Evolutionary conservation across 768 basidiomycete species (phyloP).

Genomic region (Rhizopogon vesiculosus): DNA sequence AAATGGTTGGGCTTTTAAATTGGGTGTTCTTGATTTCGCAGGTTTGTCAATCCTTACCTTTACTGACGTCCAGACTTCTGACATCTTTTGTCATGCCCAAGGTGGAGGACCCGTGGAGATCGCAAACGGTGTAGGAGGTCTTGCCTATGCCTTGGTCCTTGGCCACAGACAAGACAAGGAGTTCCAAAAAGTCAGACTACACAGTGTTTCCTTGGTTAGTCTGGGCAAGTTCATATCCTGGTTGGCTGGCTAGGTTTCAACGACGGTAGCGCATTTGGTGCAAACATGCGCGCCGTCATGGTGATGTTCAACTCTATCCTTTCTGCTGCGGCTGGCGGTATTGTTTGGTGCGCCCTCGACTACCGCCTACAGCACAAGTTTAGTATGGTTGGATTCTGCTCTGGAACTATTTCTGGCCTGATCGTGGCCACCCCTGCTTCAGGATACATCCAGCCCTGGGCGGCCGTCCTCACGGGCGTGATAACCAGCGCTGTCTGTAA

Average conservation of each 20-base stretch:
- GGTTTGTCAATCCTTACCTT: conserved; percentile 31
- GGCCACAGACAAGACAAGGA: conserved; percentile 75
- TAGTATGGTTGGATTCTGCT: conserved; percentile 89
- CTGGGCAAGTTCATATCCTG: conserved; percentile 84
- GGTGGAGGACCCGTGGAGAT: conserved; percentile 89
- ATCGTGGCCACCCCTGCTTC: conserved; percentile 90
- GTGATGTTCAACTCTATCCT: conserved; percentile 90
- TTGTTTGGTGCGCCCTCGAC: conserved; percentile 80
- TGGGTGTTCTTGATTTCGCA: conserved; percentile 87
- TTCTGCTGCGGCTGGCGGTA: conserved; percentile 74
- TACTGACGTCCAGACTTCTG: background rate
- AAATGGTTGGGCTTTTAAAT: conserved; percentile 81
- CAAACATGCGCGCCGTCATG: conserved; percentile 80
- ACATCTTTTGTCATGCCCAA: conserved; percentile 20
- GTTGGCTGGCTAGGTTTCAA: conserved; percentile 88
- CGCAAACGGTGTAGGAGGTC: conserved; percentile 76
- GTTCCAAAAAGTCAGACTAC: conserved; percentile 81
- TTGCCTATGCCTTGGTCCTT: conserved; percentile 85
- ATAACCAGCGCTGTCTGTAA: conserved; percentile 72
- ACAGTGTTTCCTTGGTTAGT: conserved; percentile 79
- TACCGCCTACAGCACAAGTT: conserved; percentile 76
- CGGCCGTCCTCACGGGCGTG: conserved; percentile 70
- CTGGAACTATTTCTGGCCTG: conserved; percentile 82
- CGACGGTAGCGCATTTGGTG: conserved; percentile 83
- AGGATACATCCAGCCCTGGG: conserved; percentile 77